These are phyloP conservation scores for Physcia stellaris DNA, from an alignment of 495 filamentous ascomycete genomes.

Conservation along the genomic window DNA sequence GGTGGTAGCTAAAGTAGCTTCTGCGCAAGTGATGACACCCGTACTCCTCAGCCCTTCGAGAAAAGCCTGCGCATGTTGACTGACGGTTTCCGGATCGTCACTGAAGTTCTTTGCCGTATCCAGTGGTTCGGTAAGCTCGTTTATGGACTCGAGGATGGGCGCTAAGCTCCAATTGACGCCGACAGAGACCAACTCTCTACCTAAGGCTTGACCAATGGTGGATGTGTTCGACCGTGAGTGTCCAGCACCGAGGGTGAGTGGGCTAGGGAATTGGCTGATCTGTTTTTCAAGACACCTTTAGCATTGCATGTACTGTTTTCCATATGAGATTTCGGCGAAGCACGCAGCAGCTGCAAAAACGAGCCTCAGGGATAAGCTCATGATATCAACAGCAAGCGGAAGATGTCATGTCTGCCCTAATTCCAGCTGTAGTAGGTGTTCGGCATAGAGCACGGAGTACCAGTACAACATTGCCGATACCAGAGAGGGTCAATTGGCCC, in stretches of 20 bases:
- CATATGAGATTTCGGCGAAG: neutral
- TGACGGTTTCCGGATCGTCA: neutral
- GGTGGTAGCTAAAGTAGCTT: neutral
- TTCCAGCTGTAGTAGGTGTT: neutral
- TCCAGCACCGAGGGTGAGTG: constrained; percentile 4
- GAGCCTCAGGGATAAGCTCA: neutral
- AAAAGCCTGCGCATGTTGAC: constrained; percentile 1
- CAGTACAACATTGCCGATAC: neutral
- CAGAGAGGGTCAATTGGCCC: neutral
- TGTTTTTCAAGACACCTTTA: too few species aligned
- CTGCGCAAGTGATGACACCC: constrained; percentile 1
- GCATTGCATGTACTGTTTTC: too few species aligned
- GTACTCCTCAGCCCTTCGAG: neutral
- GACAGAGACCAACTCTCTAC: constrained; percentile 1
- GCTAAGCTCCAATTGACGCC: constrained; percentile 5
- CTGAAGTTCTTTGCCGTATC: constrained; percentile 4
- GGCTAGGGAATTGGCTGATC: constrained; percentile 2
- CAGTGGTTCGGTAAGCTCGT: constrained; percentile 3
- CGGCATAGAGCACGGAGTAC: neutral
- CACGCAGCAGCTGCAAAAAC: neutral
- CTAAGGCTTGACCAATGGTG: constrained; percentile 1
- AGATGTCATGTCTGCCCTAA: neutral
- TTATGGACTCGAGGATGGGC: constrained; percentile 2
- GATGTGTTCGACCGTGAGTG: neutral
- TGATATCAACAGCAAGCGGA: neutral